These are phyloP conservation scores for Microbotryomycetes sp. DNA, from an alignment of 1,284 basidiomycete genomes.

Conservation along the genomic window DNA sequence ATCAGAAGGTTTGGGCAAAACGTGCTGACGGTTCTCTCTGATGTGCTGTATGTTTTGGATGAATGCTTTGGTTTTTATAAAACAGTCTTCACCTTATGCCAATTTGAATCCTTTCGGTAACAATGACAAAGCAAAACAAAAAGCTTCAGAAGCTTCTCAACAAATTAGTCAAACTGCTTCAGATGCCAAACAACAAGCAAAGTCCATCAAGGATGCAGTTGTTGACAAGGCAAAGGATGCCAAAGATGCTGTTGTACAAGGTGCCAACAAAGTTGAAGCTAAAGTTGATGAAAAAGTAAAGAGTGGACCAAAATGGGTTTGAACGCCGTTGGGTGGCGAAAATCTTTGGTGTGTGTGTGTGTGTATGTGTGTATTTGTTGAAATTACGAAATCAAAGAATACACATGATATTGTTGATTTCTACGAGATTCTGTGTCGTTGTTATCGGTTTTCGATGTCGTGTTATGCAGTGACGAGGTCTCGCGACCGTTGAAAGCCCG, in stretches of 20 bases:
- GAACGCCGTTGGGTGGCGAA: no score
- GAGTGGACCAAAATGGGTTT: slow-evolving; percentile 27
- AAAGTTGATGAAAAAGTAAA: slow-evolving; percentile 14
- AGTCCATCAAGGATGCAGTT: slow-evolving; percentile 9
- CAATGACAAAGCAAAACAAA: not conserved
- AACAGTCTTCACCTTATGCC: slow-evolving; percentile 1
- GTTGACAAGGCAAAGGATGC: slow-evolving; percentile 5
- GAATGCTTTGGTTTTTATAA: not conserved
- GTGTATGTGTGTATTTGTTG: no score
- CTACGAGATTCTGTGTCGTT: no score
- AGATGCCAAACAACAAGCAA: slow-evolving; percentile 12
- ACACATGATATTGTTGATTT: no score
- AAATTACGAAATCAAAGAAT: no score
- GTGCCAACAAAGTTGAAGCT: slow-evolving; percentile 15
- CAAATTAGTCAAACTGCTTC: not conserved
- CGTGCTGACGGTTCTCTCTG: not conserved
- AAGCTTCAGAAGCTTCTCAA: not conserved
- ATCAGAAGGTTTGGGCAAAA: not conserved
- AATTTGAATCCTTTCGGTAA: not conserved
- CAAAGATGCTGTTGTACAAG: slow-evolving; percentile 2
- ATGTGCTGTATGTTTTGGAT: not conserved
- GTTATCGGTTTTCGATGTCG: no score
- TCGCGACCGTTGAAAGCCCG: no score
- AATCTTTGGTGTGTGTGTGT: no score
- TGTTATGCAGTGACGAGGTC: no score